Evolutionary conservation across 192 early-diverging fungal species (phyloP).

Genomic region (Gigaspora rosea): DNA sequence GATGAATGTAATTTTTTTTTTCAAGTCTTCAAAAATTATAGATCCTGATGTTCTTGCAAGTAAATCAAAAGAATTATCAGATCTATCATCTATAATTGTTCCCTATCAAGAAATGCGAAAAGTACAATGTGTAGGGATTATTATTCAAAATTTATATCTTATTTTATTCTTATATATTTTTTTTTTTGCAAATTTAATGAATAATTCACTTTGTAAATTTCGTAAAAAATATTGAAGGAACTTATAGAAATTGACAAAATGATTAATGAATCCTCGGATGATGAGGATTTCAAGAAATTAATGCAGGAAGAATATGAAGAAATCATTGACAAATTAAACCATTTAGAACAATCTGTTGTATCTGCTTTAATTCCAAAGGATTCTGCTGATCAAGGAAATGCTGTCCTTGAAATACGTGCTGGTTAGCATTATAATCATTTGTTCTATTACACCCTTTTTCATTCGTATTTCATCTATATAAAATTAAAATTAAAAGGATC

Average conservation of each 20-base stretch:
- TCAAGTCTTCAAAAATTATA: neutral
- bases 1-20: neutral
- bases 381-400: constrained; percentile 64
- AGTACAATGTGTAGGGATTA: neutral
- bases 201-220: neutral
- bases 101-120: constrained; percentile 31
- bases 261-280: constrained; percentile 40
- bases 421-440: constrained; percentile 40
- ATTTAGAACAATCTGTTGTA: constrained; percentile 60
- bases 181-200: neutral
- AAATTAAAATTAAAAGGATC: constrained; percentile 34
- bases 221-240: constrained; percentile 1
- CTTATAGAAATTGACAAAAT: constrained; percentile 37
- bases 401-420: constrained; percentile 74
- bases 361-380: constrained; percentile 66
- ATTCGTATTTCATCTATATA: too few species aligned
- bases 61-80: constrained; percentile 33
- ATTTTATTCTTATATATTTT: neutral
- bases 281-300: constrained; percentile 58
- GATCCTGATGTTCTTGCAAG: constrained; percentile 15
- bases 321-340: constrained; percentile 41
- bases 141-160: too few species aligned
- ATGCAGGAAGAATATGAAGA: constrained; percentile 61
- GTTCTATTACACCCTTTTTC: neutral
- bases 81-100: neutral